Conservation (phyloP, 2,329 filamentous ascomycete genomes). For the Rachicladosporium sp. region DNA sequence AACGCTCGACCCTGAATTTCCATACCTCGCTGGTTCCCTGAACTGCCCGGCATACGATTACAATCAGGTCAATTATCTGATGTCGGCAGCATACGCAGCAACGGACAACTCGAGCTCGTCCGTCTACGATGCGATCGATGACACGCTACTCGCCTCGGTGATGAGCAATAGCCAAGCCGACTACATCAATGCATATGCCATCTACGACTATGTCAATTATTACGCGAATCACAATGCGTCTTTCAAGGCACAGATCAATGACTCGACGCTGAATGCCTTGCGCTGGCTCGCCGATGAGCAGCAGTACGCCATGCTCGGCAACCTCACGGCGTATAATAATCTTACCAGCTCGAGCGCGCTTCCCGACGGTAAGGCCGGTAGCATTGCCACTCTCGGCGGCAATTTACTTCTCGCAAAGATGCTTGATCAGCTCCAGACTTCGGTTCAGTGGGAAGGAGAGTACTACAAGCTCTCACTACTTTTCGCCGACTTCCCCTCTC, state of each 20-base stretch:
- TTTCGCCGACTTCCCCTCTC: slow-evolving; percentile 38
- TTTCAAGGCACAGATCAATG: slow-evolving; percentile 15
- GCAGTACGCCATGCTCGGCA: slow-evolving; percentile 31
- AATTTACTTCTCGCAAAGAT: slow-evolving; percentile 24
- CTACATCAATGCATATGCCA: slow-evolving; percentile 40
- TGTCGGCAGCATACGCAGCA: slow-evolving; percentile 28
- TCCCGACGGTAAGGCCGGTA: slow-evolving; percentile 12
- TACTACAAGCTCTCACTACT: slow-evolving; percentile 24
- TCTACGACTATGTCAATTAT: slow-evolving; percentile 47
- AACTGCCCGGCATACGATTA: slow-evolving; percentile 18
- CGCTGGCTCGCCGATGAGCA: slow-evolving; percentile 38
- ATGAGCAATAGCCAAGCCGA: slow-evolving; percentile 29
- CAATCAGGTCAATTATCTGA: slow-evolving; percentile 30
- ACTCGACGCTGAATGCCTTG: slow-evolving; percentile 12
- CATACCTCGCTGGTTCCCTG: slow-evolving; percentile 35
- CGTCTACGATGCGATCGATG: slow-evolving; percentile 37
- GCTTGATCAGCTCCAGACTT: slow-evolving; percentile 20
- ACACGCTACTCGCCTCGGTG: slow-evolving; percentile 30
- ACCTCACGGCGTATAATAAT: slow-evolving; percentile 25
- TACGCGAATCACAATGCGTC: slow-evolving; percentile 39
- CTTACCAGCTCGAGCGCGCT: slow-evolving; percentile 5
- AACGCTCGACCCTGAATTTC: slow-evolving; percentile 36
- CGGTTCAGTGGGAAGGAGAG: slow-evolving; percentile 16
- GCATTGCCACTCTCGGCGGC: slow-evolving; percentile 28
- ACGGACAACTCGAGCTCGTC: slow-evolving; percentile 25